phyloP scores from a whole-genome alignment of 2,329 filamentous ascomycete genomes.

The Cladophialophora chaetospira region DNA sequence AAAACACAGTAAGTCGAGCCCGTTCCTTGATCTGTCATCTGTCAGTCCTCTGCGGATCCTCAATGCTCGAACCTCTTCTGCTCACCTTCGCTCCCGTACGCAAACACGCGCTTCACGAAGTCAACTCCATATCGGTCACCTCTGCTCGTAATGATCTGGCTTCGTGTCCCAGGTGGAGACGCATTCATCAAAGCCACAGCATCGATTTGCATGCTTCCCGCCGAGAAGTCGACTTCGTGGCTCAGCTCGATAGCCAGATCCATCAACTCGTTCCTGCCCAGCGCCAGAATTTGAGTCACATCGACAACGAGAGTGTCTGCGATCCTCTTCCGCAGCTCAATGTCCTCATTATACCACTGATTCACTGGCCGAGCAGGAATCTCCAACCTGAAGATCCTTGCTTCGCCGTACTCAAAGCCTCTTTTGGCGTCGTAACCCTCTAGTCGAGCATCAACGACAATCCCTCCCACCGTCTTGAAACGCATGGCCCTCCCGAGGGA shows the following conservation, averaged over 20 bases:
- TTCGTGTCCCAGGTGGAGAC: constrained; percentile 2
- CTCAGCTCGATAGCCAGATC: constrained; percentile 12
- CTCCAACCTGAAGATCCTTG: neutral
- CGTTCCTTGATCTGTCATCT: constrained; percentile 11
- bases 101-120: constrained; percentile 12
- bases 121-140: constrained; percentile 5
- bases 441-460: constrained; percentile 6
- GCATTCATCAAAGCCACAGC: constrained; percentile 9
- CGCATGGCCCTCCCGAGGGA: neutral
- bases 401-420: neutral
- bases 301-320: neutral
- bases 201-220: constrained; percentile 4
- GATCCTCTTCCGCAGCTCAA: neutral
- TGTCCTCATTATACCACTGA: constrained; percentile 1
- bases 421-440: neutral
- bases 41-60: too few relatives aligned
- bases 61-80: neutral
- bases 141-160: constrained; percentile 10
- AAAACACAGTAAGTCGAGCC: constrained; percentile 15
- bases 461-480: constrained; percentile 11
- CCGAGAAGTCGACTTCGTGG: constrained; percentile 6
- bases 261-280: constrained; percentile 12
- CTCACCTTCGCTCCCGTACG: constrained; percentile 14
- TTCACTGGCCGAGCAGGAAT: constrained; percentile 5
- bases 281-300: neutral